phyloP scores from a whole-genome alignment of 2,329 filamentous ascomycete species.

The Parastagonospora nodorum region DNA sequence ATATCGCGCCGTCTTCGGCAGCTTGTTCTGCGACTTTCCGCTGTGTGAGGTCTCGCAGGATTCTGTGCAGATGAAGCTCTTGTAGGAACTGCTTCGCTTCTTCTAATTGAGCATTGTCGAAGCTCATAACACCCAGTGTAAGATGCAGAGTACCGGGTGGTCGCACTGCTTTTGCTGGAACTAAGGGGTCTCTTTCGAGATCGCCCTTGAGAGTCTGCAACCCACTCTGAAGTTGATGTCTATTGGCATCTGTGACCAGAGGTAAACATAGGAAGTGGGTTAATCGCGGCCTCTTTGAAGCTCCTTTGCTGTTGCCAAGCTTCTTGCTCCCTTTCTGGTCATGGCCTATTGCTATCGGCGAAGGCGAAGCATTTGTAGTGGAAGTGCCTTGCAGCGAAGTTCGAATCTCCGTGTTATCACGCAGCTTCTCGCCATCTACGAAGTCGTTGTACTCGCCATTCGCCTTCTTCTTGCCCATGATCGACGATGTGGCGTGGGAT shows the following conservation, averaged over 20 bases:
- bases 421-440: conserved; percentile 40
- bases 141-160: conserved; percentile 82
- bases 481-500: neutral
- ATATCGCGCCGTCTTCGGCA: conserved; percentile 22
- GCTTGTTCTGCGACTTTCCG: conserved; percentile 16
- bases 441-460: conserved; percentile 43
- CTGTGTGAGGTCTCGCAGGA: conserved; percentile 25
- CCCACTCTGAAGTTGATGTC: conserved; percentile 67
- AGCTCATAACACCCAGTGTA: conserved; percentile 84
- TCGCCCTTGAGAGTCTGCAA: conserved; percentile 64
- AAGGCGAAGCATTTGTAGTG: conserved; percentile 14
- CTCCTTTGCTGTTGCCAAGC: conserved; percentile 11
- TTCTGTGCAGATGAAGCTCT: conserved; percentile 49
- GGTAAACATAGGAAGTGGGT: conserved; percentile 82
- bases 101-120: conserved; percentile 59
- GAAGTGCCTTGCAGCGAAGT: conserved; percentile 25
- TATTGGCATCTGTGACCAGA: conserved; percentile 65
- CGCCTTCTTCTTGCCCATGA: conserved; percentile 38
- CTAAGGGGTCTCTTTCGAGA: conserved; percentile 46
- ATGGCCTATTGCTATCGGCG: conserved; percentile 9
- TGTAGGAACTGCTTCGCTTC: conserved; percentile 50
- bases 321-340: conserved; percentile 14
- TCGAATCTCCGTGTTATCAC: conserved; percentile 30
- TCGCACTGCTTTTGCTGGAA: conserved; percentile 71
- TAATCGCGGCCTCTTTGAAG: conserved; percentile 52